A percentile compares a stretch with the other conserved stretches of the same genome.
These are phyloP conservation scores for Moesziomyces parantarcticus DNA, from an alignment of 1,284 basidiomycete species.

Conservation along the genomic window DNA sequence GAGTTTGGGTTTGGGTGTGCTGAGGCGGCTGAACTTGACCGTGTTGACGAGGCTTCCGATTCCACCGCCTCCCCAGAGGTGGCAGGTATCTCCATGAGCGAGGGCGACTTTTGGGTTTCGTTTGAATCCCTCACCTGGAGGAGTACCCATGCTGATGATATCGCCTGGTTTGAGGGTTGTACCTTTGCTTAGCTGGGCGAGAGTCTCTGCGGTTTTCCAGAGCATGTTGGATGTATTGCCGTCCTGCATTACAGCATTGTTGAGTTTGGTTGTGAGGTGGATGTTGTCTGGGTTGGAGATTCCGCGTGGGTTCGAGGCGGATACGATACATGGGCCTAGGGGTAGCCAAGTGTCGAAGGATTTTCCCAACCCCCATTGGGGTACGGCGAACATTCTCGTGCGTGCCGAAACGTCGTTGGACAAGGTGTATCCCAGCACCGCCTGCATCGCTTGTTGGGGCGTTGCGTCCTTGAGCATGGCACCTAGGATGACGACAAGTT, in stretches of 20 bases:
- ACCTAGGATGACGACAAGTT: conserved; percentile 50
- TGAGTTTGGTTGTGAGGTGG: conserved; percentile 76
- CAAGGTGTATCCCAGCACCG: conserved; percentile 52
- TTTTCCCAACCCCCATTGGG: conserved; percentile 57
- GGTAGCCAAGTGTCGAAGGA: conserved; percentile 50
- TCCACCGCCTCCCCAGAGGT: conserved; percentile 29
- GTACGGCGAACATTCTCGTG: conserved; percentile 53
- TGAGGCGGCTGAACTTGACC: conserved; percentile 9
- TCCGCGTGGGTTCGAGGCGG: conserved; percentile 68
- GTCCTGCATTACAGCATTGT: conserved; percentile 78
- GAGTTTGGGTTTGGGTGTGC: background rate
- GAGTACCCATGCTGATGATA: conserved; percentile 76
- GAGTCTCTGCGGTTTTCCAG: conserved; percentile 54
- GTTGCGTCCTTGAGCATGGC: conserved; percentile 39
- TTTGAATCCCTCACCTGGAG: conserved; percentile 77
- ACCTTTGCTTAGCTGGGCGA: conserved; percentile 69
- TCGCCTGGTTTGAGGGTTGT: conserved; percentile 85
- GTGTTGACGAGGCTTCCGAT: conserved; percentile 37
- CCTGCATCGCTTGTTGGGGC: conserved; percentile 23
- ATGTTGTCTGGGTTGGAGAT: conserved; percentile 79
- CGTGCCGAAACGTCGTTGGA: conserved; percentile 52
- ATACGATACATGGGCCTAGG: conserved; percentile 37
- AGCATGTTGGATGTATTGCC: conserved; percentile 73
- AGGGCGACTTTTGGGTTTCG: conserved; percentile 78
- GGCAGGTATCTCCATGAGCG: conserved; percentile 79